Percentiles rank a stretch among this genome's conserved stretches.
These are phyloP conservation scores for Meyerozyma athensensis DNA, from an alignment of 1,139 yeast genomes.

Conservation along the genomic window DNA sequence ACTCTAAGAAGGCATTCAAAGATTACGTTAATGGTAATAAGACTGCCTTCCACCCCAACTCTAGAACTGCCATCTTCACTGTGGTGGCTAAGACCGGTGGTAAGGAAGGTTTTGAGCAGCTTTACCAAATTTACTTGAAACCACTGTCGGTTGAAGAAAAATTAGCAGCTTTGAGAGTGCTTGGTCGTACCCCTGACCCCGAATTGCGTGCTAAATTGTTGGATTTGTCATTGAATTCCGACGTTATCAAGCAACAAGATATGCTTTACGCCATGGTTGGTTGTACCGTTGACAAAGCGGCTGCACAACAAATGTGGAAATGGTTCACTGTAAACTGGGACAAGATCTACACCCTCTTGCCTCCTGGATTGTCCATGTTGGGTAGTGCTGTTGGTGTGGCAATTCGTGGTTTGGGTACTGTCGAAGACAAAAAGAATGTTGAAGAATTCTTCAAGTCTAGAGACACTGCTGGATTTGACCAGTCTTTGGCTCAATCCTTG, in stretches of 20 bases:
- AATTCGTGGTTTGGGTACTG: slow-evolving; percentile 61
- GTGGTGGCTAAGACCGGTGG: slow-evolving; percentile 68
- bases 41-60: slow-evolving; percentile 73
- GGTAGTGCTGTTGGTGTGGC: slow-evolving; percentile 64
- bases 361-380: slow-evolving; percentile 79
- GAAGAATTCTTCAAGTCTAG: slow-evolving; percentile 51
- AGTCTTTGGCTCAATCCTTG: slow-evolving; percentile 65
- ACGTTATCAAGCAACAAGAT: slow-evolving; percentile 74
- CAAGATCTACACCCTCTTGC: slow-evolving; percentile 55
- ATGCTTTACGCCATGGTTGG: slow-evolving; percentile 75
- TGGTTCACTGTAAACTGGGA: slow-evolving; percentile 82
- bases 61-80: slow-evolving; percentile 66
- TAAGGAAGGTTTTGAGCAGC: slow-evolving; percentile 55
- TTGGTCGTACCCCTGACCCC: slow-evolving; percentile 66
- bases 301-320: slow-evolving; percentile 65
- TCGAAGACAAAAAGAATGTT: slow-evolving; percentile 53
- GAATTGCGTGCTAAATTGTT: slow-evolving; percentile 59
- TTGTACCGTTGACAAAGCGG: slow-evolving; percentile 55
- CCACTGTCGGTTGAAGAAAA: slow-evolving; percentile 73
- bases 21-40: slow-evolving; percentile 61
- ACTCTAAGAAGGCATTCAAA: slow-evolving; percentile 54
- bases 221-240: slow-evolving; percentile 58
- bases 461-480: slow-evolving; percentile 70
- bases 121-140: slow-evolving; percentile 59
- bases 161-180: slow-evolving; percentile 64